These are phyloP conservation scores for Hygrocybe coccinea DNA, from an alignment of 768 basidiomycete species.

Conservation along the genomic window DNA sequence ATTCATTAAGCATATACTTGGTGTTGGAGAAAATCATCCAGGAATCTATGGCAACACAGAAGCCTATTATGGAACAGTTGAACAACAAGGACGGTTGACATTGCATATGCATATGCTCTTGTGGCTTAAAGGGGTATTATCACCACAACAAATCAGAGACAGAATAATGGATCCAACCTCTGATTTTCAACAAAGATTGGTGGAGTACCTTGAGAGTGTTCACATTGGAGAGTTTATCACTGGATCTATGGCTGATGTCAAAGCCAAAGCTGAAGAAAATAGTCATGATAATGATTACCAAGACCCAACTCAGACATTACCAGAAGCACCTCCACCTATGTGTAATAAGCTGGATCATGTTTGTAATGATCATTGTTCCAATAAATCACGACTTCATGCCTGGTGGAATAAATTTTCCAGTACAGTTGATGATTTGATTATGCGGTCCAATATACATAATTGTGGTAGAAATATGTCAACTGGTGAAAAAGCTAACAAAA, in stretches of 20 bases:
- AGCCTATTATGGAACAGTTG: slow-evolving; percentile 31
- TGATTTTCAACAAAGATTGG: slow-evolving; percentile 22
- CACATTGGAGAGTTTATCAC: slow-evolving; percentile 31
- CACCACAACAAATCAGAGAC: slow-evolving; percentile 33
- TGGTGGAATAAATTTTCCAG: not conserved
- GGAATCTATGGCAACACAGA: slow-evolving; percentile 3
- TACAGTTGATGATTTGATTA: slow-evolving; percentile 18
- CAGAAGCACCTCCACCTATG: slow-evolving; percentile 17
- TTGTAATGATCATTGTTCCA: slow-evolving; percentile 1
- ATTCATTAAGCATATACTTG: slow-evolving; percentile 20
- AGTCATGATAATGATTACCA: not conserved
- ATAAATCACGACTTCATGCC: not conserved
- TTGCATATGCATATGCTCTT: slow-evolving; percentile 36
- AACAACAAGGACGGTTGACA: slow-evolving; percentile 34
- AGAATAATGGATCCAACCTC: slow-evolving; percentile 17
- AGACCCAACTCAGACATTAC: slow-evolving; percentile 23
- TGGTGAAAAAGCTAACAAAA: not conserved
- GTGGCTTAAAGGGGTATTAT: slow-evolving; percentile 27
- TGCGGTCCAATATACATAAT: slow-evolving; percentile 16
- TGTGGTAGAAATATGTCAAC: slow-evolving; percentile 4
- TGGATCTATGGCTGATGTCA: slow-evolving; percentile 18
- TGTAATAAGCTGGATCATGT: not conserved
- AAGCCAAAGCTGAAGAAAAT: not conserved
- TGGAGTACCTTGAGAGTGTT: slow-evolving; percentile 28
- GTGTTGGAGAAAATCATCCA: not conserved